Evolutionary conservation across 805 yeast genomes (phyloP), one percentile per base, ranked within the genome.

Genomic region (Kazachstania viticola): DNA sequence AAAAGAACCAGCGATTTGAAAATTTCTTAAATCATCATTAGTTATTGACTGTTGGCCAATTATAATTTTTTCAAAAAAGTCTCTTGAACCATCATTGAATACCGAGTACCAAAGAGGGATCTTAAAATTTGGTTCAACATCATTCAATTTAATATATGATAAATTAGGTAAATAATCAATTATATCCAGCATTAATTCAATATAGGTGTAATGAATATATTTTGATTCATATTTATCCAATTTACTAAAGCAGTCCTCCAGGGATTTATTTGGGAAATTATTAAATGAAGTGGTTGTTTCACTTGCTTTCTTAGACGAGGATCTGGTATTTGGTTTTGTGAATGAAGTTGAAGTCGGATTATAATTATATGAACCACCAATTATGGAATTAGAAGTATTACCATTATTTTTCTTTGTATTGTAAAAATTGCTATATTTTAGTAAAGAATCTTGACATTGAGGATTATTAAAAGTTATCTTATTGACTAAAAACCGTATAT

Each of bases 61-160:
- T 9, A 54, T 46, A 18, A 54, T 51, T 33, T 52, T 53, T 26
- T 43, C 51, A 30, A 51, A 48, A 29, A 54, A 54, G 21, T 53
- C 58, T 24, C 44, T 44, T 4, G 58, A 46, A 0, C 56, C 56
- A 34, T 54, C 56, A 31, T 54, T 54, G 14, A 54, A 40, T 14
- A 45, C 52, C 9, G 58, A 53, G 28, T 54, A 54, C 58, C 58
- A 54, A 14, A 73, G 50, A 3, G 76, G 72, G 12, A 73, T 65
- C 21, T 65, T 64, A 42, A 74, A 73, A 15, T 63, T 63, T 5
- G 75, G 73, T 4, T 73, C 62, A 1, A 74, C 61, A 28, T 71
- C 65, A 14, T 55, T 51, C 9, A 74, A 38, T 12, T 48, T 44
- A 5, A 74, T 41, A 16, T 54, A 55, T 21, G 58, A 47, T 7